Conservation (phyloP, 805 yeast genomes). For the Kazachstania taianensis region DNA sequence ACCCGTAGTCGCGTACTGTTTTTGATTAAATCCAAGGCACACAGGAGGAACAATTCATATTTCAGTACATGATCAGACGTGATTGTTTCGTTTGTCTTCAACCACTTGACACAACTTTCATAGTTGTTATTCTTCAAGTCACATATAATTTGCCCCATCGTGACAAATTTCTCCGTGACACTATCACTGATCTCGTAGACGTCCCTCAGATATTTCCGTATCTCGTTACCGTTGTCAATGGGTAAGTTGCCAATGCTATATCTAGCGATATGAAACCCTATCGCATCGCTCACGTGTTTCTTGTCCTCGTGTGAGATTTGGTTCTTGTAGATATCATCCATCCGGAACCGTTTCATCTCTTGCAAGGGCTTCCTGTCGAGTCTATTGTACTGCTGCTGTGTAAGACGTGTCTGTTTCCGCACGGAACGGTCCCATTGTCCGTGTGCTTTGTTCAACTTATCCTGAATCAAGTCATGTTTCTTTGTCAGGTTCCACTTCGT, state of each 20-base stretch:
- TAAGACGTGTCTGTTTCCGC: slow-evolving; percentile 21
- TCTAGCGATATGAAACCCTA: slow-evolving; percentile 38
- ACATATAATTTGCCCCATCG: slow-evolving; percentile 35
- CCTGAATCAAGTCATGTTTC: slow-evolving; percentile 20
- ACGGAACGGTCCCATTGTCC: slow-evolving; percentile 26
- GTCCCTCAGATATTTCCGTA: slow-evolving; percentile 24
- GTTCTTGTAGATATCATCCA: slow-evolving; percentile 29
- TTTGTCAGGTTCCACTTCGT: slow-evolving; percentile 13
- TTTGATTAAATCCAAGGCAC: slow-evolving; percentile 14
- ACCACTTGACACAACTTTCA: slow-evolving; percentile 43
- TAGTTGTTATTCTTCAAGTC: slow-evolving; percentile 31
- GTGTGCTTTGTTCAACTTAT: slow-evolving; percentile 22
- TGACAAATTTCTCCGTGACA: slow-evolving; percentile 30
- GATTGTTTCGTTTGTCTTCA: slow-evolving; percentile 9
- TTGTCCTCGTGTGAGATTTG: slow-evolving; percentile 19
- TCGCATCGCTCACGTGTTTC: slow-evolving; percentile 31
- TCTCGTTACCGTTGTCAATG: slow-evolving; percentile 16
- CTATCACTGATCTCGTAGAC: slow-evolving; percentile 23
- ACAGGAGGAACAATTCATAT: slow-evolving; percentile 19
- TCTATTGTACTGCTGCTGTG: slow-evolving; percentile 19
- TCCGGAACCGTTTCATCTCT: slow-evolving; percentile 26
- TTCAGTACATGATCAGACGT: slow-evolving; percentile 10
- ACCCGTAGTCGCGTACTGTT: slow-evolving; percentile 22
- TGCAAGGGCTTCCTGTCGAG: slow-evolving; percentile 23
- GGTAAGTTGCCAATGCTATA: slow-evolving; percentile 36